Percentiles rank a stretch among this genome's conserved stretches.
Evolutionary conservation across 2,329 filamentous ascomycete genomes (phyloP).

Genomic region (Penicillium frequentans): DNA sequence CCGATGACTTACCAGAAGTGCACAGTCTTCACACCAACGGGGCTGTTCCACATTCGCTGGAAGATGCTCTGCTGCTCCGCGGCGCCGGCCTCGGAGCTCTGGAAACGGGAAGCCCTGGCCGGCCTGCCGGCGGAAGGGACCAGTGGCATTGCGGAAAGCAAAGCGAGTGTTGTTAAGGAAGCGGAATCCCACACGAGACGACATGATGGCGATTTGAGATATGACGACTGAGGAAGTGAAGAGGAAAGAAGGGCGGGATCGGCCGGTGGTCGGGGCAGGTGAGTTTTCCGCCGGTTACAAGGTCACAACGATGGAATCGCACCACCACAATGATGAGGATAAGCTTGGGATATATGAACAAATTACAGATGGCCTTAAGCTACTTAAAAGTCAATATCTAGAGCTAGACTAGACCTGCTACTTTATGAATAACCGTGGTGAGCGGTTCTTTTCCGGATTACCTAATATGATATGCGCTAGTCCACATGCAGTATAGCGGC

Average conservation of each 20-base stretch:
- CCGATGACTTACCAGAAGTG: slow-evolving; percentile 77
- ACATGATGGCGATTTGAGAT: slow-evolving; percentile 34
- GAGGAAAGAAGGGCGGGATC: slow-evolving; percentile 20
- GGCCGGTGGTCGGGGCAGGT: slow-evolving; percentile 21
- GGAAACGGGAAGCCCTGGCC: slow-evolving; percentile 64
- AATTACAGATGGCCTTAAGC: background rate
- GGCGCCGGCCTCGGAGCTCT: slow-evolving; percentile 62
- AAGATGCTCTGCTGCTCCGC: slow-evolving; percentile 55
- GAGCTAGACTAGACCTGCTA: background rate
- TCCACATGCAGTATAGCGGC: slow-evolving; percentile 15
- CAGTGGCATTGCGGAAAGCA: slow-evolving; percentile 56
- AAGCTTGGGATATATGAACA: background rate
- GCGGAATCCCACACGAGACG: slow-evolving; percentile 60
- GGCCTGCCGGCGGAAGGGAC: slow-evolving; percentile 53
- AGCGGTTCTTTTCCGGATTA: slow-evolving; percentile 9
- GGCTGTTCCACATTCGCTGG: slow-evolving; percentile 80
- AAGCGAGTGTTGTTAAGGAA: slow-evolving; percentile 52
- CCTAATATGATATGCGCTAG: slow-evolving; percentile 5
- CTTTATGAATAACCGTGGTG: background rate
- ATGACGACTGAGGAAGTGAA: slow-evolving; percentile 13
- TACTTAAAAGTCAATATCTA: background rate
- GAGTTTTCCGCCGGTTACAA: slow-evolving; percentile 18
- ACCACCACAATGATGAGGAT: slow-evolving; percentile 1
- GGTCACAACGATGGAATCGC: background rate
- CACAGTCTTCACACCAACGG: slow-evolving; percentile 84